Evolutionary conservation across 1,139 yeast genomes (phyloP).

Genomic region (Cylindricascospora bacillispora): DNA sequence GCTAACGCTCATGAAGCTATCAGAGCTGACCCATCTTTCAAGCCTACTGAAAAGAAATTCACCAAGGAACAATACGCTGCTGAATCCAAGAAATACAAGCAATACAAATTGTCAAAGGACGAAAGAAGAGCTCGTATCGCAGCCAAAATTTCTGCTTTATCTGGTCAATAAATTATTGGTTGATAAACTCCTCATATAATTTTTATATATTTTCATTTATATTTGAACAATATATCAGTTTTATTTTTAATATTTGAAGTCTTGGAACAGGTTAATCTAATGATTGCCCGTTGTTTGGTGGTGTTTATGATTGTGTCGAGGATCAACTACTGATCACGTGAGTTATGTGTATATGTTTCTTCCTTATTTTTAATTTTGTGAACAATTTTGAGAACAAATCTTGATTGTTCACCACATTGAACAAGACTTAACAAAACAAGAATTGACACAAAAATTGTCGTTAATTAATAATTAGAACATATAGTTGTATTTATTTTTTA

Average conservation of each 20-base stretch:
- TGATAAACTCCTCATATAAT: slow-evolving; percentile 2
- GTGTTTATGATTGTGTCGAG: no score
- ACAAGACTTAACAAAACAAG: no score
- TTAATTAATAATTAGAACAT: no score
- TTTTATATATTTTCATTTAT: slow-evolving; percentile 2
- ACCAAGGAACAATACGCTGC: slow-evolving; percentile 98
- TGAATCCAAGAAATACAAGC: slow-evolving; percentile 85
- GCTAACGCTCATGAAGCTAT: slow-evolving; percentile 86
- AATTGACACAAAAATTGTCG: no score
- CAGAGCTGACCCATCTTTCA: slow-evolving; percentile 91
- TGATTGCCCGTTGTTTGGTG: no score
- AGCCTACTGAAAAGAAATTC: slow-evolving; percentile 86
- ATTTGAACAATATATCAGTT: slow-evolving; percentile 2
- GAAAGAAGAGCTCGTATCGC: slow-evolving; percentile 84
- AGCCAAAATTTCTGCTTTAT: slow-evolving; percentile 80
- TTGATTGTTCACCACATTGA: no score
- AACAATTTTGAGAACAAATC: no score
- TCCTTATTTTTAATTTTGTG: no score
- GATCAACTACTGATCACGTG: no score
- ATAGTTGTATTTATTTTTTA: no score
- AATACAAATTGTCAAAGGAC: slow-evolving; percentile 76
- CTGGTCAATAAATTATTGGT: slow-evolving; percentile 18
- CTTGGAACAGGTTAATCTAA: no score
- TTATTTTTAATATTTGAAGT: slow-evolving; percentile 1
- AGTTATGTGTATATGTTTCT: no score